A percentile compares a stretch with the other conserved stretches of the same genome.
These are phyloP conservation scores for Albizia julibrissin DNA, from an alignment of 306 rosid genomes.

Conservation along the genomic window DNA sequence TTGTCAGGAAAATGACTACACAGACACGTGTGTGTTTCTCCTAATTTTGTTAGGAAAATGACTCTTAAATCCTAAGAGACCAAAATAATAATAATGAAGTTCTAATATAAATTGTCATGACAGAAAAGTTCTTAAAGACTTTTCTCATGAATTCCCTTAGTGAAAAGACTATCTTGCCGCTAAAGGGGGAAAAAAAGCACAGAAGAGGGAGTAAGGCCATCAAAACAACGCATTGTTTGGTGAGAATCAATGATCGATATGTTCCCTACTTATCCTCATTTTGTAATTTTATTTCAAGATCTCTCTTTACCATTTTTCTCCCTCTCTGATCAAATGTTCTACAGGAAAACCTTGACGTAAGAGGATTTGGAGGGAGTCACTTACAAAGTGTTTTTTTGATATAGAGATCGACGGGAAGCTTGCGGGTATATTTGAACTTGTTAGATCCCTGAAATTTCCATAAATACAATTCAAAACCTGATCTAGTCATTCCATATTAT, in stretches of 20 bases:
- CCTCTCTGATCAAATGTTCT: background rate
- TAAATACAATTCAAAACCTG: background rate
- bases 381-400: conserved; percentile 47
- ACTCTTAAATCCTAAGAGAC: too few relatives aligned
- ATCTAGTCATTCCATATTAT: background rate
- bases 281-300: background rate
- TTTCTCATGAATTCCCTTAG: too few relatives aligned
- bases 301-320: background rate
- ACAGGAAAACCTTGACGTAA: conserved; percentile 33
- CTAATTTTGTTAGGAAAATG: too few relatives aligned
- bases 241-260: background rate
- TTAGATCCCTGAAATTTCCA: conserved; percentile 20
- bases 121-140: too few relatives aligned
- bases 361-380: conserved; percentile 48
- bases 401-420: conserved; percentile 40
- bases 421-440: conserved; percentile 32
- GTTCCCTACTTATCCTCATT: background rate
- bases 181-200: too few relatives aligned
- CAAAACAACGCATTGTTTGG: background rate
- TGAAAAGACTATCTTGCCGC: too few relatives aligned
- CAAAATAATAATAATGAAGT: too few relatives aligned
- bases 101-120: too few relatives aligned
- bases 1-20: too few relatives aligned
- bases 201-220: too few relatives aligned
- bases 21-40: too few relatives aligned